Evolutionary conservation across 1,284 basidiomycete genomes (phyloP).

Genomic region (Leccinum brunneo-olivaceum): DNA sequence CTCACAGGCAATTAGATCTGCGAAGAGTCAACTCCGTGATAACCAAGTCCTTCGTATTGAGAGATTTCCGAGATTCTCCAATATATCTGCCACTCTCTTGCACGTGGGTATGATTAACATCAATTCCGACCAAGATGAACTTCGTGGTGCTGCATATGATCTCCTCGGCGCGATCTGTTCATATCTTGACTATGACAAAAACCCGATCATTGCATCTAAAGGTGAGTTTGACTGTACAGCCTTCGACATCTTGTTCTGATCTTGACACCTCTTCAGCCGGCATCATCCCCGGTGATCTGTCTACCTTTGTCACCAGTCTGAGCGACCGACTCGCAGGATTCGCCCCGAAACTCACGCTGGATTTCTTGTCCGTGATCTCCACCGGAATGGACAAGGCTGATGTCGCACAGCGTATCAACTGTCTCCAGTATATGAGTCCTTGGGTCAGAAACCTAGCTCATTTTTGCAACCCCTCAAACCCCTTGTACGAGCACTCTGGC

Average conservation of each 20-base stretch:
- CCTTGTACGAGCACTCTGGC: constrained; percentile 62
- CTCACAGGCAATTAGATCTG: constrained; percentile 54
- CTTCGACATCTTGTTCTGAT: constrained; percentile 1
- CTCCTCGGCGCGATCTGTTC: constrained; percentile 72
- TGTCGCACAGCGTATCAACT: constrained; percentile 56
- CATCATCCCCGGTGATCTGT: constrained; percentile 67
- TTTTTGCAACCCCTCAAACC: constrained; percentile 65
- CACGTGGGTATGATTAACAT: constrained; percentile 79
- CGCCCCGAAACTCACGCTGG: constrained; percentile 75
- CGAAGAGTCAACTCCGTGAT: constrained; percentile 63
- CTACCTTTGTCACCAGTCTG: constrained; percentile 56
- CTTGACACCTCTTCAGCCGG: constrained; percentile 41
- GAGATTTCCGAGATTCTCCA: constrained; percentile 70
- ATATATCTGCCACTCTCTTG: constrained; percentile 76
- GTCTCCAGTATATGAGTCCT: constrained; percentile 75
- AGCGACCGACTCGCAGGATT: constrained; percentile 70
- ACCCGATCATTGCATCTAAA: constrained; percentile 58
- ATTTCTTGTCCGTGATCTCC: constrained; percentile 80
- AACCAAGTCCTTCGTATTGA: constrained; percentile 52
- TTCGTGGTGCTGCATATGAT: constrained; percentile 74
- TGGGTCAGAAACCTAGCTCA: constrained; percentile 78
- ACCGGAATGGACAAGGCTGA: constrained; percentile 53
- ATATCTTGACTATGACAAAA: constrained; percentile 73
- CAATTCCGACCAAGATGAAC: constrained; percentile 63
- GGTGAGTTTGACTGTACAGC: constrained; percentile 38